phyloP scores from a whole-genome alignment of 2,329 filamentous ascomycete genomes.

The Biscogniauxia mediterranea region DNA sequence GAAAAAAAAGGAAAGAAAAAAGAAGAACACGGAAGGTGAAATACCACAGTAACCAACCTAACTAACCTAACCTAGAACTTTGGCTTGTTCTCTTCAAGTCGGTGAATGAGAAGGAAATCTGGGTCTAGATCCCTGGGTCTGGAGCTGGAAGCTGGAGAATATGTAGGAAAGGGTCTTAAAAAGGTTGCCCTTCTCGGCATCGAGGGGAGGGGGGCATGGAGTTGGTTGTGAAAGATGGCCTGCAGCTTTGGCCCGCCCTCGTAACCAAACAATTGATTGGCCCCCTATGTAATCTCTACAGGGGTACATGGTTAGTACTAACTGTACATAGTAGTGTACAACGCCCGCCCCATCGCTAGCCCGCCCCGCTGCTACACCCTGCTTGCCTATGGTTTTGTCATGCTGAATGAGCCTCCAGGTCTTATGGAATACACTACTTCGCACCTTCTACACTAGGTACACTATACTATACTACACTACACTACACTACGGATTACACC shows the following conservation, averaged over 20 bases:
- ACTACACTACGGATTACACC: too few relatives aligned
- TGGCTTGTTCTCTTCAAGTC: not conserved
- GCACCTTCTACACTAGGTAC: too few relatives aligned
- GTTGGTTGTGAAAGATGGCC: conserved; percentile 17
- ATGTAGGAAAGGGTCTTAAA: conserved; percentile 4
- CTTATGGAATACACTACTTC: too few relatives aligned
- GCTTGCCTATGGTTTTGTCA: not conserved
- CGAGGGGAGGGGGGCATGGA: conserved; percentile 13
- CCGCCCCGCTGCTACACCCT: not conserved
- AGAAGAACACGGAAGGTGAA: not conserved
- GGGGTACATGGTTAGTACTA: too few relatives aligned
- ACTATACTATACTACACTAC: too few relatives aligned
- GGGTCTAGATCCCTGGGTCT: not conserved
- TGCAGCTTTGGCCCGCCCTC: conserved; percentile 23
- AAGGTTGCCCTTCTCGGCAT: conserved; percentile 24
- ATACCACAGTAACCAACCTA: not conserved
- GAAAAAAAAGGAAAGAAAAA: not conserved
- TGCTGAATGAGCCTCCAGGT: not conserved
- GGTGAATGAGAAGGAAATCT: not conserved
- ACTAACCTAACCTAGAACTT: not conserved
- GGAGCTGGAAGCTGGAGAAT: conserved; percentile 1
- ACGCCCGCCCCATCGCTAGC: not conserved
- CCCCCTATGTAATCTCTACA: too few relatives aligned
- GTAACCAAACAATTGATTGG: conserved; percentile 22
- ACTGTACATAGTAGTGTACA: too few relatives aligned